phyloP scores from a whole-genome alignment of 306 rosid genomes.

The Dalbergia cultrata region DNA sequence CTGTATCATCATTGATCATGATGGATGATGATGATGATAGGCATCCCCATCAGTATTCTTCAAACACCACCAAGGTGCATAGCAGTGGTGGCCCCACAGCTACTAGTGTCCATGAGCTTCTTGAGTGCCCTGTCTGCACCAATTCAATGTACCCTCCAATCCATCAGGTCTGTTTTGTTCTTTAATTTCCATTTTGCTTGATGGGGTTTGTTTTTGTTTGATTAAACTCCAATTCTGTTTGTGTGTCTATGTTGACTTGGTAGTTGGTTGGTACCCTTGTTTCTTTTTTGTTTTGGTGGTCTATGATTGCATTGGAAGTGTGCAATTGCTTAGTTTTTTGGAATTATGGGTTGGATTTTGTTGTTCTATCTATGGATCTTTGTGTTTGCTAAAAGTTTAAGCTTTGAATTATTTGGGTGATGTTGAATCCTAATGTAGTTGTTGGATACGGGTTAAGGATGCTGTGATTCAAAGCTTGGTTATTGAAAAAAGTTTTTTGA shows the following conservation, averaged over 20 bases:
- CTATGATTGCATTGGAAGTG: not conserved
- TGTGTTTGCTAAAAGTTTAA: conserved; percentile 21
- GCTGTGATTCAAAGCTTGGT: not conserved
- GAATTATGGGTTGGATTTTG: conserved; percentile 24
- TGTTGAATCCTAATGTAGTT: conserved; percentile 1
- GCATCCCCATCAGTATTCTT: conserved; percentile 52
- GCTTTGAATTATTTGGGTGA: conserved; percentile 24
- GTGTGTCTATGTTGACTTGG: not conserved
- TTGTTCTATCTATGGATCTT: conserved; percentile 22
- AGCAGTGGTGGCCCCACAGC: conserved; percentile 46
- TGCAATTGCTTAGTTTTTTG: not conserved
- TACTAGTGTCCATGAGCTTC: conserved; percentile 68
- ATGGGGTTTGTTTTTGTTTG: conserved; percentile 26
- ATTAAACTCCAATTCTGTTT: not conserved
- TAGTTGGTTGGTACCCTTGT: not conserved
- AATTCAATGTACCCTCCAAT: conserved; percentile 80
- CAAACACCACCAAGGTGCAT: conserved; percentile 53
- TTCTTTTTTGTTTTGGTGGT: not conserved
- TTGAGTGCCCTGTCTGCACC: conserved; percentile 78
- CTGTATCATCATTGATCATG: conserved; percentile 53
- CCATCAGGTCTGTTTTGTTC: conserved; percentile 61
- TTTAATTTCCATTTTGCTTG: conserved; percentile 22
- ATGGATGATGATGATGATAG: conserved; percentile 54
- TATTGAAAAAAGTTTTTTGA: conserved; percentile 3
- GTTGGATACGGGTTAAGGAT: conserved; percentile 8